Evolutionary conservation across 2,329 filamentous ascomycete species (phyloP), one percentile per base, ranked within the genome.

Genomic region (Diaporthe helianthi): DNA sequence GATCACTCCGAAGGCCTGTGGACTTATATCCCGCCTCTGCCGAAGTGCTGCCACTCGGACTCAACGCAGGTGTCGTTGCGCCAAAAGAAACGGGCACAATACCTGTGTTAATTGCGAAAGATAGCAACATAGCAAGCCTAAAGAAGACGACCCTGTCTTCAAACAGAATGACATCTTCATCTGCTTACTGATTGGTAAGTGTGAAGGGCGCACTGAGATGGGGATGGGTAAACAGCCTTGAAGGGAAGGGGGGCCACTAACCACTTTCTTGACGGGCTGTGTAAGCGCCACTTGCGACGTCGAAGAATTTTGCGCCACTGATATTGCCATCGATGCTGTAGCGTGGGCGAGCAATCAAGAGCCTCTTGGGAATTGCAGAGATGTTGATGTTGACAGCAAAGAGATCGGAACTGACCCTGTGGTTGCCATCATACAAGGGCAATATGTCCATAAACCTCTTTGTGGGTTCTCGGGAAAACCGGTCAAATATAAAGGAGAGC

Each of bases 291-390:
- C 31, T 61, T 22, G 46, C 65, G 17, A 68, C 33, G 15, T 68
- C 65, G 7, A 68, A 55, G 22, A 51, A 52, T 1, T 29, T 17
- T 1, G 33, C 46, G 9, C 46, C 54, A 3, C 9, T 33, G 44
- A 68, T 41, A 15, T 8, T 15, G 10, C 33, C 53, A 26, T 36
- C 6, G 4, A 1, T 46, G 29, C 9, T n/a, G 44, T 52, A 41
- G 17, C 13, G 26, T 7, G 65, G 65, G 7, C 65, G 55, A n/a
- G 46, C 65, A 19, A 68, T 61, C 31, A 68, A 53, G 7, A 68
- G 8, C 9, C 17, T 31, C 26, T 15, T 53, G 26, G 26, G 38
- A 60, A 8, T 13, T 9, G 7, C 15, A 17, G 54, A 8, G 22
- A 60, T 17, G 4, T 29, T n/a, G 15, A 26, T 6, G 4, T 44